Base-by-base conservation (phyloP, 2,329 filamentous ascomycete species). In the Thelonectria olida region DNA sequence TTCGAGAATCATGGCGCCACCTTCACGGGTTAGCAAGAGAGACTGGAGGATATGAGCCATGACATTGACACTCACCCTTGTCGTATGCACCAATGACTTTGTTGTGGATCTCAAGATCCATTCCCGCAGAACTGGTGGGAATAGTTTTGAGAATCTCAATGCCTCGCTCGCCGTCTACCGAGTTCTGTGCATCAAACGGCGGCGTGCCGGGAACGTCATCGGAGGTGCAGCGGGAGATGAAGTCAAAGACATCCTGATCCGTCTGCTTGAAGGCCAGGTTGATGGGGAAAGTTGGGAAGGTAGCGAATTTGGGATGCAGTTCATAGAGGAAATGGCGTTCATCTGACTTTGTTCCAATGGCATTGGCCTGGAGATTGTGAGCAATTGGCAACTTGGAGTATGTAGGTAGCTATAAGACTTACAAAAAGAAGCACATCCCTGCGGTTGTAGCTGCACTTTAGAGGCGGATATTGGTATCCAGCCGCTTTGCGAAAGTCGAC, bases 211-310 rank as follows among this genome's bases (percentile, higher is more conserved):
- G 80, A 1, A 81, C 74, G 7, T 73, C 65, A 31, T 64, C 72
- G 1, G 72, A 63, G 2, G 74, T 74, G 25, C 74, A 76, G 22
- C 75, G 75, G 7, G 74, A 68, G 64, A 77, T 73, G 64, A 80
- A 81, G 67, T 81, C 75, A 57, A 76, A 78, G 41, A 81, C 78
- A 63, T 82, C 80, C 58, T 80, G 77, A 51, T 78, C 75, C 6
- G 79, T 80, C 66, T 79, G 75, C 67, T 82, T 82, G 70, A 81
- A 82, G 36, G 74, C 73, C 5, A 81, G 73, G 56, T 81, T 81
- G 65, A 81, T 77, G 25, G 80, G 76, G 58, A 81, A 82, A 0
- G 80, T 82, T n/a, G 81, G 81, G 62, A 82, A 82, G 7, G 71
- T 72, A 15, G 80, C 75, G 47, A 82, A 82, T 19, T 74, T 70